Evolutionary conservation across 768 basidiomycete genomes (phyloP).

Genomic region (Russula foetens): DNA sequence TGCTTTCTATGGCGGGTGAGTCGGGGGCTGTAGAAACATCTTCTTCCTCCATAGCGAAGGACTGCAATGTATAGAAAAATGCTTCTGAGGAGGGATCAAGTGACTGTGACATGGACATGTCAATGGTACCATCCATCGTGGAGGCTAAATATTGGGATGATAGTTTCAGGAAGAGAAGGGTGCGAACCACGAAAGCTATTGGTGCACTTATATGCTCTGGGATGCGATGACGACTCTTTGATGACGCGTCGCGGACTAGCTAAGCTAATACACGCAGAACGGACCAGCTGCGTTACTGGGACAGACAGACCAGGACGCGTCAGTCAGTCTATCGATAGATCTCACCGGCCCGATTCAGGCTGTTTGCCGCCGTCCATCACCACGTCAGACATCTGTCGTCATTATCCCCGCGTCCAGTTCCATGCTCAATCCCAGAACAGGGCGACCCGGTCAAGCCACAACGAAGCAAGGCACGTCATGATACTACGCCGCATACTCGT

Average conservation of each 20-base stretch:
- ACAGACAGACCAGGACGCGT: slow-evolving; percentile 6
- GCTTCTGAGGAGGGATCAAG: not conserved
- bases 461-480: not conserved
- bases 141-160: slow-evolving; percentile 9
- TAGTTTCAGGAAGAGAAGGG: slow-evolving; percentile 12
- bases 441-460: not conserved
- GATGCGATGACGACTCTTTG: slow-evolving; percentile 8
- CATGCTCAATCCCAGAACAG: too few relatives aligned
- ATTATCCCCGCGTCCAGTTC: too few relatives aligned
- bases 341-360: not conserved
- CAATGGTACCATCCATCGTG: slow-evolving; percentile 9
- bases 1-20: slow-evolving; percentile 31
- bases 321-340: not conserved
- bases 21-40: slow-evolving; percentile 35
- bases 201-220: slow-evolving; percentile 7
- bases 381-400: not conserved
- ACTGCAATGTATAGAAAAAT: slow-evolving; percentile 12
- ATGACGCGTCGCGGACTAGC: slow-evolving; percentile 15
- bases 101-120: slow-evolving; percentile 7
- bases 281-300: not conserved
- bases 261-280: not conserved
- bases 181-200: slow-evolving; percentile 15
- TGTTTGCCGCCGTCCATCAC: not conserved
- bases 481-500: slow-evolving; percentile 3
- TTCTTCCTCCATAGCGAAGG: slow-evolving; percentile 47